Base-by-base conservation (phyloP, 106 monocot genomes). In the Dendrobium officinale region DNA sequence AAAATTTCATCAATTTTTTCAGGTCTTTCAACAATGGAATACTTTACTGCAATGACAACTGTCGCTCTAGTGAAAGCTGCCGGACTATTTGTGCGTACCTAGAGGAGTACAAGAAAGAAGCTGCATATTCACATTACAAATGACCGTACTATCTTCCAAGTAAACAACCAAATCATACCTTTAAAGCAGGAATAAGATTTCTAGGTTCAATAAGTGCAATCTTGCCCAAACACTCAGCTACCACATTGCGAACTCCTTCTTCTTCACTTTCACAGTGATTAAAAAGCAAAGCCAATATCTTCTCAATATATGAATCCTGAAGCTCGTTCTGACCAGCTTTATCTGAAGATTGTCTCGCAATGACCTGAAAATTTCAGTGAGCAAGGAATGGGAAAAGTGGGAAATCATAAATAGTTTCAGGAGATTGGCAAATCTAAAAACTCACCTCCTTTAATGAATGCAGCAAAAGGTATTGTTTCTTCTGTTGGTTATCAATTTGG, bases 261-360 rank as follows among this genome's bases (percentile, higher is more conserved):
- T 99, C 98, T 49, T 99, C 98, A 85, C 98, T 99, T 87, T 92
- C 95, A 86, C 95, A 91, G 75, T 99, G 98, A 86, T 99, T 99
- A 86, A 99, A 99, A 26, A 99, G 89, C 81, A 99, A 89, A 42
- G 84, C 85, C 67, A 95, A 81, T 80, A 99, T 99, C 80, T 99
- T 99, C 55, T 99, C 98, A 83, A 95, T 82, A 78, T 99, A 83
- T 64, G 91, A 84, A 80, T 98, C 89, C 77, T 93, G 86, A 81
- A 99, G 89, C 77, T 95, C 95, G 66, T 85, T 77, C 75, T 91
- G 86, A 75, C 91, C 88, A 91, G 91, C 81, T 83, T 86, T 89
- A 89, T 93, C 92, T 77, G 86, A 83, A 64, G 98, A 91, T 79
- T 95, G 98, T 73, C 98, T 88, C 66, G 86, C 91, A 77, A 99